Conservation (phyloP, 164 flowering plant species). For the Buxus sempervirens region DNA sequence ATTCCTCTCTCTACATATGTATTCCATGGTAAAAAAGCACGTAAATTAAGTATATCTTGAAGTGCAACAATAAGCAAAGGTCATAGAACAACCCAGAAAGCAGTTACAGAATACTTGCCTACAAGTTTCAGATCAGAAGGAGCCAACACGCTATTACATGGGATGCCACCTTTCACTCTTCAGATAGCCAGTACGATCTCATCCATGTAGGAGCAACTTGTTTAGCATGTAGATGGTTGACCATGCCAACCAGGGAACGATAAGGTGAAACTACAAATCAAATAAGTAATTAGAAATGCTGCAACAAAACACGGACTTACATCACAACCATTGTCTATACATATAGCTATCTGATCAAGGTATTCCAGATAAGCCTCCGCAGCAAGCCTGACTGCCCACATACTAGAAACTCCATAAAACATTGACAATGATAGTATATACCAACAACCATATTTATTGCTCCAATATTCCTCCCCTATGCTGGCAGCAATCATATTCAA, state of each 20-base stretch:
- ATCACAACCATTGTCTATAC: neutral
- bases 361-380: slow-evolving; percentile 3
- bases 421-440: slow-evolving; percentile 7
- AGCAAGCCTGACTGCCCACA: neutral
- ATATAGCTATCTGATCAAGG: neutral
- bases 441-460: neutral
- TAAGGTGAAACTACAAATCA: slow-evolving; percentile 6
- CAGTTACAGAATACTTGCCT: slow-evolving; percentile 52
- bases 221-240: slow-evolving; percentile 11
- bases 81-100: slow-evolving; percentile 23
- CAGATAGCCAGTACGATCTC: slow-evolving; percentile 22
- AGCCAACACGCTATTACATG: slow-evolving; percentile 22
- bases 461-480: slow-evolving; percentile 3
- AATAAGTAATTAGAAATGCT: slow-evolving; percentile 10
- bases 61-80: slow-evolving; percentile 13
- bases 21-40: neutral
- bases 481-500: slow-evolving; percentile 3
- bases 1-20: neutral
- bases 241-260: slow-evolving; percentile 16
- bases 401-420: slow-evolving; percentile 2
- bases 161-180: slow-evolving; percentile 26
- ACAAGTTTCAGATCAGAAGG: slow-evolving; percentile 20
- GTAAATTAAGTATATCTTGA: slow-evolving; percentile 11
- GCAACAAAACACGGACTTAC: slow-evolving; percentile 5
- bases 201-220: slow-evolving; percentile 26